Evolutionary conservation across 768 basidiomycete genomes (phyloP).

Genomic region (Psilocybe cyanescens): DNA sequence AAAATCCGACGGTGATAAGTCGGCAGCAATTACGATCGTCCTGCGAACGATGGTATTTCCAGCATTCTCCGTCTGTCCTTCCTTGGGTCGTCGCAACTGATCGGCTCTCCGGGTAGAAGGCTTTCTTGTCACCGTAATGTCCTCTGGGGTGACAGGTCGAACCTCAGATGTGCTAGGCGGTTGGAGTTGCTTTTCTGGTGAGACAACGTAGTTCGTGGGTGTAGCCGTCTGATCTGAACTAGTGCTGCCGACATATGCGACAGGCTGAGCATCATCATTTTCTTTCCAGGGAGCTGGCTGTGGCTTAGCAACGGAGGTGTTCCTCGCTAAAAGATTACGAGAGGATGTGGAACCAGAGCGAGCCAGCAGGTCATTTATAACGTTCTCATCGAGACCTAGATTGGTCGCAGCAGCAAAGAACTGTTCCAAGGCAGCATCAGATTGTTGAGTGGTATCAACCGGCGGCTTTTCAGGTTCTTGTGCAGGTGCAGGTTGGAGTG

Average conservation of each 20-base stretch:
- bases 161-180: constrained; percentile 31
- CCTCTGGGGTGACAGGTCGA: constrained; percentile 27
- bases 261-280: constrained; percentile 21
- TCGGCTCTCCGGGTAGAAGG: constrained; percentile 39
- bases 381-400: constrained; percentile 75
- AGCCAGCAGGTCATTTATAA: constrained; percentile 69
- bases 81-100: constrained; percentile 43
- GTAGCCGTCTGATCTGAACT: constrained; percentile 34
- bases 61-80: constrained; percentile 37
- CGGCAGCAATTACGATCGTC: constrained; percentile 80
- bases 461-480: constrained; percentile 15
- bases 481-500: constrained; percentile 15
- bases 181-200: constrained; percentile 14
- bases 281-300: constrained; percentile 10
- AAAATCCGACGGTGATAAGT: constrained; percentile 62
- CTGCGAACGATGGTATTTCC: constrained; percentile 67
- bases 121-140: constrained; percentile 35
- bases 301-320: constrained; percentile 17
- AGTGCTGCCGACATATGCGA: constrained; percentile 30
- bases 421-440: constrained; percentile 62
- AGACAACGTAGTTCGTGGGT: constrained; percentile 22
- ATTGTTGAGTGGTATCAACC: constrained; percentile 26
- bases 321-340: constrained; percentile 30
- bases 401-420: constrained; percentile 77
- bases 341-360: constrained; percentile 74